Percentiles rank a stretch among this genome's conserved stretches.
Evolutionary conservation across 140 eudicot genomes (phyloP).

Genomic region (Anethum foeniculum): DNA sequence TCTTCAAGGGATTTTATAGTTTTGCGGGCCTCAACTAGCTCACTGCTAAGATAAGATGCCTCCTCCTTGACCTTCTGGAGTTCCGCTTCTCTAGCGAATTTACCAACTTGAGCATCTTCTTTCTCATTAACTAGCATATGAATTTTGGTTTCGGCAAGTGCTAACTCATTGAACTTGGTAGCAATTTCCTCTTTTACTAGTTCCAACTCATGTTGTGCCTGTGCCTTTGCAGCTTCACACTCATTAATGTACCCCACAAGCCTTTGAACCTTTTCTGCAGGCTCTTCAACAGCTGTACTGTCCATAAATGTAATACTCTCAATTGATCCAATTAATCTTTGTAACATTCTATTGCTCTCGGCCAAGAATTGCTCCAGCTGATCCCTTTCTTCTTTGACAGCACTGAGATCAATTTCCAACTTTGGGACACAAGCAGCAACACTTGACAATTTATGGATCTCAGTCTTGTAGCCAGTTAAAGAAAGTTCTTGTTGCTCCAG

Average conservation of each 20-base stretch:
- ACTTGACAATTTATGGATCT: conserved; percentile 36
- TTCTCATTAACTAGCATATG: conserved; percentile 45
- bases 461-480: conserved; percentile 37
- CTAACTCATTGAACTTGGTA: conserved; percentile 38
- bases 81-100: conserved; percentile 45
- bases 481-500: conserved; percentile 42
- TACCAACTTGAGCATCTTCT: conserved; percentile 54
- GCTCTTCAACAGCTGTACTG: conserved; percentile 37
- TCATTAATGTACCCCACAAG: conserved; percentile 46
- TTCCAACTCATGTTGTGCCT: conserved; percentile 53
- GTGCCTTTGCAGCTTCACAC: conserved; percentile 41
- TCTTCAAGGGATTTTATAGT: conserved; percentile 72
- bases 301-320: conserved; percentile 38
- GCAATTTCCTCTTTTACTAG: conserved; percentile 37
- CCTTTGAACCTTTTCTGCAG: conserved; percentile 74
- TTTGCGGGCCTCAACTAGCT: conserved; percentile 49
- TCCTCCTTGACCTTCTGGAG: conserved; percentile 56
- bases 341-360: conserved; percentile 55
- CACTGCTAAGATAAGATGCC: conserved; percentile 29
- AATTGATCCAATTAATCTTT: conserved; percentile 49
- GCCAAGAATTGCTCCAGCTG: conserved; percentile 55
- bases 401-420: conserved; percentile 43
- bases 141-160: conserved; percentile 47
- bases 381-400: conserved; percentile 42
- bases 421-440: conserved; percentile 39